Evolutionary conservation across 2,329 filamentous ascomycete genomes (phyloP).

Genomic region (Mariannaea sp.): DNA sequence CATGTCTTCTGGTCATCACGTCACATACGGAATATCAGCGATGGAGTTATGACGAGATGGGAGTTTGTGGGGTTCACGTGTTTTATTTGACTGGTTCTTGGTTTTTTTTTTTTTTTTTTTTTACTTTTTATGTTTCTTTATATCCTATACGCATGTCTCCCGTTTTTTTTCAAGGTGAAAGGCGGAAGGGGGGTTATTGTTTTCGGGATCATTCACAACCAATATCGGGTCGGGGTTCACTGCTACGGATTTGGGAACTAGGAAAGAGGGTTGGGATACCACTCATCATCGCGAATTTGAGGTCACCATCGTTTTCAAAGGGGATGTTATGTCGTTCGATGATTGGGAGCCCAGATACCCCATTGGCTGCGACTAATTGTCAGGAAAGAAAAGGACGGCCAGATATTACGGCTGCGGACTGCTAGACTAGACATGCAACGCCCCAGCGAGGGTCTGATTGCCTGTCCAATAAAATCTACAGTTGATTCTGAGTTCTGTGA

Average conservation of each 20-base stretch:
- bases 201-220: conserved; percentile 23
- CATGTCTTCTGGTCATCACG: conserved; percentile 33
- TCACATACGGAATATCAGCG: conserved; percentile 42
- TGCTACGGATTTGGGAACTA: conserved; percentile 20
- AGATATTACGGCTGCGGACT: conserved; percentile 23
- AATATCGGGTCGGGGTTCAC: conserved; percentile 21
- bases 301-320: conserved; percentile 27
- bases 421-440: conserved; percentile 25
- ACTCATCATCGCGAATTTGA: conserved; percentile 19
- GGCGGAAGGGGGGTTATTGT: too few species aligned
- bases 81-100: conserved; percentile 11
- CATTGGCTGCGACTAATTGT: conserved; percentile 37
- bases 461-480: conserved; percentile 24
- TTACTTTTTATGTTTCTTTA: conserved; percentile 21
- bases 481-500: background rate
- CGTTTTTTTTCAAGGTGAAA: too few species aligned
- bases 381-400: conserved; percentile 21
- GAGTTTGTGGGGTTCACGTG: conserved; percentile 35
- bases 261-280: conserved; percentile 31
- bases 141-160: conserved; percentile 21
- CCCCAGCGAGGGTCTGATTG: conserved; percentile 25
- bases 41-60: conserved; percentile 40
- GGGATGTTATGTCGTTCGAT: conserved; percentile 35
- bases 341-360: conserved; percentile 38
- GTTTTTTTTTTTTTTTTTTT: conserved; percentile 20